phyloP scores from a whole-genome alignment of 164 flowering plant species.

The Malania oleifera region DNA sequence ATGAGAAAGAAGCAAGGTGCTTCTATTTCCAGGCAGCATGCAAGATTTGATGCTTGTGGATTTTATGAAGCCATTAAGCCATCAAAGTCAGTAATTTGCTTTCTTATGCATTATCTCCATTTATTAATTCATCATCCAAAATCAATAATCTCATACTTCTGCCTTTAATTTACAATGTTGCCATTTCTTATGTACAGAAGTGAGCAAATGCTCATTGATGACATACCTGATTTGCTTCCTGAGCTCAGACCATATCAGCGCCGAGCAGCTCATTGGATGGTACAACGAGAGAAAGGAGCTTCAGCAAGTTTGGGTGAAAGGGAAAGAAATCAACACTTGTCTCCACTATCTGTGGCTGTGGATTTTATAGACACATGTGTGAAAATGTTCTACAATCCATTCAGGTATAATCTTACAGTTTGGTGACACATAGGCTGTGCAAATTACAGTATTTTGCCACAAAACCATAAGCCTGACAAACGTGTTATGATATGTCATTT shows the following conservation, averaged over 20 bases:
- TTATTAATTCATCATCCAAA: background rate
- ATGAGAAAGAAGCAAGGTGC: constrained; percentile 13
- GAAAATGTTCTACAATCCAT: constrained; percentile 83
- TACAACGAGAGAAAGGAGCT: constrained; percentile 60
- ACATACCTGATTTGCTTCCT: constrained; percentile 69
- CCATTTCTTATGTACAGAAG: constrained; percentile 31
- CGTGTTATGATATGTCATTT: no score
- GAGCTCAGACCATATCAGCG: constrained; percentile 89
- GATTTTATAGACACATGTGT: constrained; percentile 47
- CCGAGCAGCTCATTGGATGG: constrained; percentile 97
- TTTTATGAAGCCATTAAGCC: constrained; percentile 92
- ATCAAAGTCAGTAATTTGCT: constrained; percentile 69
- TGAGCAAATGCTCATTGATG: constrained; percentile 65
- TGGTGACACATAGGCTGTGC: no score
- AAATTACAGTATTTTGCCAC: no score
- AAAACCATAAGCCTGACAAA: no score
- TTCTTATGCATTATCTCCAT: background rate
- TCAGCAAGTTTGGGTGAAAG: constrained; percentile 12
- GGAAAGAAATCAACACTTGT: constrained; percentile 25
- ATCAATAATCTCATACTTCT: background rate
- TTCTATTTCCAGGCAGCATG: constrained; percentile 15
- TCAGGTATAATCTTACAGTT: constrained; percentile 67
- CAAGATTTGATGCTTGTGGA: constrained; percentile 52
- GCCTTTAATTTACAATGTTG: background rate
- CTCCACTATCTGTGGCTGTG: constrained; percentile 72